Conservation (phyloP, 352 stramenopile species). For the Phytophthora vignae region DNA sequence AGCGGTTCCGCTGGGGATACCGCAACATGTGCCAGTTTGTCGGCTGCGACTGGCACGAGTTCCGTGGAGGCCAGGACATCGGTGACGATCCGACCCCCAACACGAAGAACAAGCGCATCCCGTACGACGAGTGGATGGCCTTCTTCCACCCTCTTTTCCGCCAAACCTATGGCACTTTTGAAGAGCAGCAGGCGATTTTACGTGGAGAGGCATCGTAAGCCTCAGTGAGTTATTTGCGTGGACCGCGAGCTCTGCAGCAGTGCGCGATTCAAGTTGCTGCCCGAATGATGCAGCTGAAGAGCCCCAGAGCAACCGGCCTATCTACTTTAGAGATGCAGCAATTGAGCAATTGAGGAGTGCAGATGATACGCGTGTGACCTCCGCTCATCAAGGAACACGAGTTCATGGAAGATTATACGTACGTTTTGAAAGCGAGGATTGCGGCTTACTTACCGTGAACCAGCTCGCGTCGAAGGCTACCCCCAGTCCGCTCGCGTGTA, state of each 20-base stretch:
- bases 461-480: conserved; percentile 3
- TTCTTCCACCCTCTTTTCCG: conserved; percentile 61
- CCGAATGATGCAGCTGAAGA: neutral
- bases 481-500: conserved; percentile 20
- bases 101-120: conserved; percentile 55
- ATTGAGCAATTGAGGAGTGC: conserved; percentile 23
- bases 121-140: conserved; percentile 47
- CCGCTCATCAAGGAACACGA: conserved; percentile 13
- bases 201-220: conserved; percentile 22
- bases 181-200: conserved; percentile 24
- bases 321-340: conserved; percentile 34
- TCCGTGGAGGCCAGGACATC: conserved; percentile 43
- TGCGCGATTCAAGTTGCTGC: neutral
- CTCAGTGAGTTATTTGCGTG: conserved; percentile 31
- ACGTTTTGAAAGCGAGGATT: conserved; percentile 16
- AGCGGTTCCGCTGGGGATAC: conserved; percentile 60
- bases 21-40: conserved; percentile 74
- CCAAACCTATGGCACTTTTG: conserved; percentile 28
- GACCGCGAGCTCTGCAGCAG: conserved; percentile 3
- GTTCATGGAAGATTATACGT: conserved; percentile 27
- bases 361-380: conserved; percentile 16
- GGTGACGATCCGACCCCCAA: conserved; percentile 33
- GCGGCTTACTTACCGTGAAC: conserved; percentile 1
- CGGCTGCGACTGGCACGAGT: conserved; percentile 63
- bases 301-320: conserved; percentile 2